phyloP scores from a whole-genome alignment of 2,329 filamentous ascomycete genomes.

The Pseudonectria foliicola region DNA sequence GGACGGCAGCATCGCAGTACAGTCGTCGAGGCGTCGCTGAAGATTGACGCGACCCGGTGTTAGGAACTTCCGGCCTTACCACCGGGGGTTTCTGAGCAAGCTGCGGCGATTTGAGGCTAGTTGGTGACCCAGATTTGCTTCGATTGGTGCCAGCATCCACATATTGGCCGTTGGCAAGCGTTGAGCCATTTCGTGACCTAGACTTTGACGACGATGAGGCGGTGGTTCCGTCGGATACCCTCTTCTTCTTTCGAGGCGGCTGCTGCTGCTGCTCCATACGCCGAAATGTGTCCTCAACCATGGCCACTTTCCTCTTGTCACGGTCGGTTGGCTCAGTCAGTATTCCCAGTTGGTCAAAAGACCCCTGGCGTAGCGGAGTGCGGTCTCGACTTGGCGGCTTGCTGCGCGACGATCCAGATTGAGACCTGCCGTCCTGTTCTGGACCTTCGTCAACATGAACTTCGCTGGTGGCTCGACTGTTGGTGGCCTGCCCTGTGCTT shows the following conservation, averaged over 20 bases:
- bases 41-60: conserved; percentile 27
- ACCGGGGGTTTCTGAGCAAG: conserved; percentile 21
- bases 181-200: conserved; percentile 32
- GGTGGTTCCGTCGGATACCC: conserved; percentile 46
- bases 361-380: conserved; percentile 54
- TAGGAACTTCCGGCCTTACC: conserved; percentile 22
- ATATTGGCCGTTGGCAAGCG: conserved; percentile 34
- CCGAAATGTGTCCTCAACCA: conserved; percentile 57
- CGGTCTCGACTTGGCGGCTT: conserved; percentile 61
- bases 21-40: conserved; percentile 33
- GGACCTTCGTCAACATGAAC: conserved; percentile 47
- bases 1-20: conserved; percentile 45
- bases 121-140: conserved; percentile 47
- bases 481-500: conserved; percentile 54
- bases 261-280: conserved; percentile 53
- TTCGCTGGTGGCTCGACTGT: conserved; percentile 58
- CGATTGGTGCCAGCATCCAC: conserved; percentile 47
- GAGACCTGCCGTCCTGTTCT: conserved; percentile 43
- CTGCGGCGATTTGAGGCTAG: conserved; percentile 34
- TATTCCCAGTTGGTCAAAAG: conserved; percentile 52
- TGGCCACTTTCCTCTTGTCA: conserved; percentile 60
- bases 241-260: conserved; percentile 54
- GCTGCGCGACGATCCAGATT: conserved; percentile 47
- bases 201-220: conserved; percentile 29
- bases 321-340: conserved; percentile 58